phyloP scores from a whole-genome alignment of 108 stramenopile species.

The Nannochloropsis salina region DNA sequence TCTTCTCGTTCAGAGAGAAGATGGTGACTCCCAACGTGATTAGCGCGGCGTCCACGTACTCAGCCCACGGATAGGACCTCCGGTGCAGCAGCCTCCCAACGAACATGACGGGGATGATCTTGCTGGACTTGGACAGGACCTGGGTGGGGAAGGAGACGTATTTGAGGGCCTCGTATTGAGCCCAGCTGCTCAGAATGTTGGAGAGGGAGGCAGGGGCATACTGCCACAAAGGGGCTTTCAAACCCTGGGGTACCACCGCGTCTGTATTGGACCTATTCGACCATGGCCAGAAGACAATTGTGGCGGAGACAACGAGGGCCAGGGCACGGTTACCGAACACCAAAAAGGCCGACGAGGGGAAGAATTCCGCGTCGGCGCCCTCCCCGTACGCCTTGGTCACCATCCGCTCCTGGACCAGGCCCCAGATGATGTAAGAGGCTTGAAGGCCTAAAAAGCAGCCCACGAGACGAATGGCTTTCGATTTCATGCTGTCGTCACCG shows the following conservation, averaged over 20 bases:
- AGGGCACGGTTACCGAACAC: conserved; percentile 54
- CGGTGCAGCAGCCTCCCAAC: conserved; percentile 51
- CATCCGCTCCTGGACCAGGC: conserved; percentile 63
- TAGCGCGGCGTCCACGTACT: conserved; percentile 46
- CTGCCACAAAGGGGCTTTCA: conserved; percentile 38
- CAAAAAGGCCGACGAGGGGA: conserved; percentile 45
- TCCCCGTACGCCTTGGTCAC: conserved; percentile 79
- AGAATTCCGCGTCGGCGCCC: conserved; percentile 42
- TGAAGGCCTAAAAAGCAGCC: conserved; percentile 48
- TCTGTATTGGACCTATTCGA: background rate
- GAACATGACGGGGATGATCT: conserved; percentile 57
- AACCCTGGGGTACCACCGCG: background rate
- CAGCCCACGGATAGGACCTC: conserved; percentile 28
- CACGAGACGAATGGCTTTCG: conserved; percentile 30
- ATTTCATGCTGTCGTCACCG: conserved; percentile 24
- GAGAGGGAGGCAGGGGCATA: conserved; percentile 53
- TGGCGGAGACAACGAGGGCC: conserved; percentile 44
- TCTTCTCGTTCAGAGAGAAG: conserved; percentile 49
- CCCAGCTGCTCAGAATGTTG: conserved; percentile 51
- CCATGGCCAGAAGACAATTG: conserved; percentile 34
- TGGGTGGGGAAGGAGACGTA: conserved; percentile 54
- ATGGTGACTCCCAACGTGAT: conserved; percentile 50
- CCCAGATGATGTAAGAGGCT: conserved; percentile 55
- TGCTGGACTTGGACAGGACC: conserved; percentile 55
- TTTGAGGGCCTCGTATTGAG: conserved; percentile 53